phyloP scores from a whole-genome alignment of 139 green algal genomes.

The Closterium sp. region DNA sequence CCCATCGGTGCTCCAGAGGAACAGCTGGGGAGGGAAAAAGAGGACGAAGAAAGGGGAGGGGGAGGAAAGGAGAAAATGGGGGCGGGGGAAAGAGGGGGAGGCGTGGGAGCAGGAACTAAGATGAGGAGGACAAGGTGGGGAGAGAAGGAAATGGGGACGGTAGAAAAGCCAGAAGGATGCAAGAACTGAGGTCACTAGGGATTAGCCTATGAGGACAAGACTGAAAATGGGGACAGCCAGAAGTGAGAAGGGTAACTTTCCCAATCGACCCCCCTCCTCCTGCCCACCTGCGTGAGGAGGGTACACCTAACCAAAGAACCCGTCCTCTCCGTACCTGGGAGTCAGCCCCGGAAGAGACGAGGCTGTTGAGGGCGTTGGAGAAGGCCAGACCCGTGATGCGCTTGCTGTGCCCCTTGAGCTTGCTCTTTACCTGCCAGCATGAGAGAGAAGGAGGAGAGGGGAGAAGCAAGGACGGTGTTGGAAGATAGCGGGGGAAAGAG shows the following conservation, averaged over 20 bases:
- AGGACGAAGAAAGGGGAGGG: not conserved
- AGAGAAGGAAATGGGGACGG: too few species aligned
- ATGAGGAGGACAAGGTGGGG: not conserved
- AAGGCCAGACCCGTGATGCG: constrained; percentile 53
- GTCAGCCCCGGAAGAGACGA: constrained; percentile 47
- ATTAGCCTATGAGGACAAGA: too few species aligned
- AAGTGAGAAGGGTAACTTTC: not conserved
- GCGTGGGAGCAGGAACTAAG: not conserved
- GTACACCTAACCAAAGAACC: too few species aligned
- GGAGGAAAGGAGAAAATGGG: not conserved
- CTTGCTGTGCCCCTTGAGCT: constrained; percentile 44
- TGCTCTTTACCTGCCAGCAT: not conserved
- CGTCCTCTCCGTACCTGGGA: constrained; percentile 20
- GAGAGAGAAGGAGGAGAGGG: not conserved
- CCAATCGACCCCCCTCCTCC: not conserved
- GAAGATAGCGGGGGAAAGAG: not conserved
- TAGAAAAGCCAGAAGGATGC: not conserved
- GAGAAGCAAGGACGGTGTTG: too few species aligned
- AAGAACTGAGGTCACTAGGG: too few species aligned
- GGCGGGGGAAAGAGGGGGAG: not conserved
- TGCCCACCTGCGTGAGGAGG: not conserved
- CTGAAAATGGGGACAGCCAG: too few species aligned
- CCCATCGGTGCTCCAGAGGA: constrained; percentile 35
- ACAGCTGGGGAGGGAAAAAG: constrained; percentile 22
- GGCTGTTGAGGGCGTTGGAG: constrained; percentile 43